Evolutionary conservation across 1,284 basidiomycete genomes (phyloP), one percentile per base, ranked within the genome.

Genomic region (Malassezia equina): DNA sequence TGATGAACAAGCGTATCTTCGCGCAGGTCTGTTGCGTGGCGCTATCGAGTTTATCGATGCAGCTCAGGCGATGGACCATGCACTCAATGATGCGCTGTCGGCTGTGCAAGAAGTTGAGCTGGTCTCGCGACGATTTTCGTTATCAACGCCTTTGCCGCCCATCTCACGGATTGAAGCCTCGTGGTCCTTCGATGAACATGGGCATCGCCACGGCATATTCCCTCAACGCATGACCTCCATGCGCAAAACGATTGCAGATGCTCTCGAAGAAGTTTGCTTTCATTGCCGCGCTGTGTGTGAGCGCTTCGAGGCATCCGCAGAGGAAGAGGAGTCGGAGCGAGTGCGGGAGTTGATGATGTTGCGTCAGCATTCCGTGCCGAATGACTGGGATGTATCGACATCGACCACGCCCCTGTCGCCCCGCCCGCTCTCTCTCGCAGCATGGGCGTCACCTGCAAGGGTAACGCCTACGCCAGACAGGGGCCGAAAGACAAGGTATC

Each of bases 51-150:
- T 71, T 4, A 62, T 72, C 33, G 44, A 57, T 11, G 57, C 62
- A 7, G 63, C 66, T 4, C 65, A 69, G 34, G 23, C 32, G 4
- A 61, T 68, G 42, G 71, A 73, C 42, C 23, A 62, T 1, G 56
- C 61, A 13, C 36, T 67, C 47, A 72, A 71, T 52, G 60, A 61
- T 34, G 61, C 63, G 13, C 62, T 73, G 47, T 60, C 57, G 11
- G 71, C 71, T n/a, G 50, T 73, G 1, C 71, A 73, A 46, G 71
- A 73, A 47, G 66, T 69, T 32, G 71, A 73, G 58, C 54, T 68
- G 2, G 69, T 73, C 17, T 65, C 70, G 19, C 58, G 71, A 21
- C 70, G 70, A 5, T 70, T 63, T 55, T 66, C 62, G 45, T 52
- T 73, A 25, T 64, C 68, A 21, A 62, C 67, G 44, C 71, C 71